Evolutionary conservation across 768 basidiomycete species (phyloP).

Genomic region (Neoboletus brunneissimus): DNA sequence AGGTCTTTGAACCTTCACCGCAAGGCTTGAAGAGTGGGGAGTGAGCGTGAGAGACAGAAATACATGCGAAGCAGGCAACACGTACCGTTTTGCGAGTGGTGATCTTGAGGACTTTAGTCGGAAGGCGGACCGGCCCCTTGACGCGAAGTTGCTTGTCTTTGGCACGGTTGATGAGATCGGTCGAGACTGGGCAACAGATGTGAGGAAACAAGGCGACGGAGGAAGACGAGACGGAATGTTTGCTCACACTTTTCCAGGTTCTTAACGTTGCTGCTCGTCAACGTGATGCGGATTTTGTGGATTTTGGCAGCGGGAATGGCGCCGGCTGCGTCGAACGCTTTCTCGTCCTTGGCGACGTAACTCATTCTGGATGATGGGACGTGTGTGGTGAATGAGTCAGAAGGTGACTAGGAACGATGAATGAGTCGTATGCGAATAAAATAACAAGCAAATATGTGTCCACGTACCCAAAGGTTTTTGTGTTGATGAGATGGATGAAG

Average conservation of each 20-base stretch:
- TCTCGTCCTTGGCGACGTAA: slow-evolving; percentile 99
- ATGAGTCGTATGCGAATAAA: not conserved
- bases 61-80: slow-evolving; percentile 9
- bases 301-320: slow-evolving; percentile 86
- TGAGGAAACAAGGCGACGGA: not conserved
- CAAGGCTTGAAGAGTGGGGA: slow-evolving; percentile 65
- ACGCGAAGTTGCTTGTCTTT: slow-evolving; percentile 99
- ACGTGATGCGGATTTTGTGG: slow-evolving; percentile 99
- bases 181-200: slow-evolving; percentile 61
- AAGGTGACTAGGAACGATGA: slow-evolving; percentile 59
- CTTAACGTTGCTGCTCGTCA: slow-evolving; percentile 96
- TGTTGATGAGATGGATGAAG: slow-evolving; percentile 26
- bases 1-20: slow-evolving; percentile 99
- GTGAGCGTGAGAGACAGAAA: not conserved
- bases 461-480: slow-evolving; percentile 31
- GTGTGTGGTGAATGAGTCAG: slow-evolving; percentile 56
- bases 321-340: slow-evolving; percentile 95
- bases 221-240: not conserved
- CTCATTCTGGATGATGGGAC: slow-evolving; percentile 58
- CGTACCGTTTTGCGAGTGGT: slow-evolving; percentile 98
- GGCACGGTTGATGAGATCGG: slow-evolving; percentile 95
- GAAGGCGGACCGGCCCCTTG: slow-evolving; percentile 97
- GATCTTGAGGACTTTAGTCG: slow-evolving; percentile 98
- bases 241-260: slow-evolving; percentile 95
- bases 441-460: not conserved